Base-by-base conservation (phyloP, 257 asterid genomes). In the Solanum boliviense region DNA sequence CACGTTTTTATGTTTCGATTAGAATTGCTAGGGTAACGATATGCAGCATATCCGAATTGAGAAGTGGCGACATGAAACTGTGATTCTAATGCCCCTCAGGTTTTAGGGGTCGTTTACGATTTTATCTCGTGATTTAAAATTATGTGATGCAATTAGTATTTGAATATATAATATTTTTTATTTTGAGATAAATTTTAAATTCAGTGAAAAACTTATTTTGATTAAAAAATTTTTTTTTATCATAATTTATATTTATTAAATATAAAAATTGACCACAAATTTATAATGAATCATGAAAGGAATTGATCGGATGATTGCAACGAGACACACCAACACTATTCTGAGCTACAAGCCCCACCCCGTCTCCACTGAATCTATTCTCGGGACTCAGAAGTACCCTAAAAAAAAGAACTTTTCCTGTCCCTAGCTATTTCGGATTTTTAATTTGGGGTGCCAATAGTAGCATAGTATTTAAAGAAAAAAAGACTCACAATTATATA, bases 151-250 rank as follows among this genome's bases (percentile, higher is more conserved):
- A 1, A 46, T 13, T 46, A 46, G 56, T 13, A 0, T 44, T 13
- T 0, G 52, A 44, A 4, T 44, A 13, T 46, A 46, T 46, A 1
- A 13, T 46, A 0, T 0, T 13, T 46, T 4, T 4, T 0, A 4
- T 46, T 46, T 46, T 46, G 56, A 46, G 6, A 46, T 46, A 46
- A 46, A 46, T 4, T 46, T 46, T 46, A 46, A 46, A 13, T 13
- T 46, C 0, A 4, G 4, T 0, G 2, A 12, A 12, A 41, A 41
- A 11, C 5, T 41, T 11, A 12, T 3, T 41, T 41, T 41, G 48
- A 31, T 31, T 31, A 31, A 29, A 29, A 29, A 29, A 2, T 7
- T 36, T 36, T 36, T 36, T 29, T 29, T 35, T 36, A 38, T 41
- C 13, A 41, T 10, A 41, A 44, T 3, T 44, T 44, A 52, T 52